Base-by-base conservation (phyloP, 208 protist genomes). In the Leishmania tropica region DNA sequence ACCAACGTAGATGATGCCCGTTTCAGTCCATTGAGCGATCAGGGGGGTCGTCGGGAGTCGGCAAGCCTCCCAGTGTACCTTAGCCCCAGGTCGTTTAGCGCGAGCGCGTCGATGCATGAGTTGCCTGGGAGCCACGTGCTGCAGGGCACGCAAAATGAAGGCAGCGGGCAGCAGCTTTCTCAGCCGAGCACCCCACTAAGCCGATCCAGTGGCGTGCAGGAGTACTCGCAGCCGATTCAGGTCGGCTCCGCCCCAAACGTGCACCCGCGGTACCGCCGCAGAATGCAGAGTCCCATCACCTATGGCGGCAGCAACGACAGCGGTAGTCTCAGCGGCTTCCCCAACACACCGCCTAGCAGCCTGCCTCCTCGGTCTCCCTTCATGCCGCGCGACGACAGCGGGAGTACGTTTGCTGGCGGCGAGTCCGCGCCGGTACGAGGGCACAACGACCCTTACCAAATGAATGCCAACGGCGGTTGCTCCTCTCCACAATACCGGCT, bases 211-310 rank as follows among this genome's bases (percentile, higher is more conserved):
- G 58, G 58, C 6, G 72, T 1, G 53, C 83, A 81, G 75, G 75
- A 81, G 67, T 78, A 82, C 76, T 89, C 86, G 37, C 81, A 81
- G 64, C 83, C 86, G 3, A 89, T 89, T 17, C 83, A 85, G 58
- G 86, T 89, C 56, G 76, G 75, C 35, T 79, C 74, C 6, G 70
- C 83, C 1, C 86, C 83, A 13, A 83, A 85, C 42, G 81, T 89
- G 6, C 80, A 83, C 42, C 76, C 83, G 42, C 86, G 83, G 8
- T 83, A 86, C 51, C 80, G 80, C 13, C 87, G 81, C 3, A 51
- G 75, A 54, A 21, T 79, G 40, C 83, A 85, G 48, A 89, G 86
- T 58, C 86, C 86, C 28, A 74, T 83, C 8, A 72, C 80, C 13
- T 65, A 64, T 35, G 64, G 56, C 19, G 72, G 75, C 15, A 75